Percentiles rank a stretch among this genome's conserved stretches.
Conservation (phyloP, 768 basidiomycete species). For the Hypsizygus marmoreus region DNA sequence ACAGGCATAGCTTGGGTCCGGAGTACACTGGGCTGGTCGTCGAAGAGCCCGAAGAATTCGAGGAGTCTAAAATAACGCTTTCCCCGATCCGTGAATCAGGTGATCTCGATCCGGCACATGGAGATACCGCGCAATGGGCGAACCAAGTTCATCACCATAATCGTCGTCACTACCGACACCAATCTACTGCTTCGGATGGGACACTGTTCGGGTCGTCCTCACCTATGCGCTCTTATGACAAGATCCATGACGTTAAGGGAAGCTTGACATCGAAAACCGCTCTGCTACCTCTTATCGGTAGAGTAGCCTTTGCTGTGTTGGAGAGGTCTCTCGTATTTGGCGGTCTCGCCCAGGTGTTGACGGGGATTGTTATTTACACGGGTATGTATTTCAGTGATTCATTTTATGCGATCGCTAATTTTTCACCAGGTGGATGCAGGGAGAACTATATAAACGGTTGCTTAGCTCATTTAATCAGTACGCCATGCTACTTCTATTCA, state of each 20-base stretch:
- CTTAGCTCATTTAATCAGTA: slow-evolving; percentile 90
- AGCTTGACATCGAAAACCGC: slow-evolving; percentile 17
- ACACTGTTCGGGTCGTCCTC: slow-evolving; percentile 54
- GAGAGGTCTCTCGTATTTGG: slow-evolving; percentile 72
- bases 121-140: slow-evolving; percentile 55
- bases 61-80: slow-evolving; percentile 41
- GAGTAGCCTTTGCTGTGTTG: slow-evolving; percentile 48
- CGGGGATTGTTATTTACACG: slow-evolving; percentile 80
- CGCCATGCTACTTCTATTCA: slow-evolving; percentile 26
- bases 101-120: slow-evolving; percentile 29
- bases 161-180: slow-evolving; percentile 44
- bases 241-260: slow-evolving; percentile 45
- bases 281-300: slow-evolving; percentile 44
- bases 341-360: slow-evolving; percentile 64
- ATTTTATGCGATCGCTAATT: slow-evolving; percentile 6
- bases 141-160: slow-evolving; percentile 44
- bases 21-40: slow-evolving; percentile 64
- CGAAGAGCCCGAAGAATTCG: slow-evolving; percentile 58
- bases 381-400: slow-evolving; percentile 35
- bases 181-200: slow-evolving; percentile 51
- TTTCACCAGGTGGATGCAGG: slow-evolving; percentile 69
- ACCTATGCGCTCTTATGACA: slow-evolving; percentile 56
- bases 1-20: slow-evolving; percentile 24
- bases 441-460: slow-evolving; percentile 78
- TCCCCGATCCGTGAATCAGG: slow-evolving; percentile 27